Conservation (phyloP, 768 basidiomycete genomes). For the Trametes meyenii region DNA sequence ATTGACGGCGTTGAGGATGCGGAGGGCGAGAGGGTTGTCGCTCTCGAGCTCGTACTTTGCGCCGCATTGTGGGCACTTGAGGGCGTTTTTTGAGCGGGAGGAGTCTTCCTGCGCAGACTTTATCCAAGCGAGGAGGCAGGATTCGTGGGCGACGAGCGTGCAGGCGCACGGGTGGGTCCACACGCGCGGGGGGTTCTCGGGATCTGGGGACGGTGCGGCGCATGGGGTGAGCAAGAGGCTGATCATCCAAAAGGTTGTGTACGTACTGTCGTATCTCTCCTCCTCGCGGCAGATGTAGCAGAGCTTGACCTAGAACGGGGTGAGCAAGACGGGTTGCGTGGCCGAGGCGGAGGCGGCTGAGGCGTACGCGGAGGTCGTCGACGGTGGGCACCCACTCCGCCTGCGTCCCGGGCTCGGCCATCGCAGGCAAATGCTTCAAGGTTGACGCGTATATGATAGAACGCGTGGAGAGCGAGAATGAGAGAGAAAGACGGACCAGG, state of each 20-base stretch:
- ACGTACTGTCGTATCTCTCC: slow-evolving; percentile 52
- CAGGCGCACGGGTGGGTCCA: slow-evolving; percentile 86
- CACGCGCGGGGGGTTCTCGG: slow-evolving; percentile 50
- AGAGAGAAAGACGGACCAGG: no score
- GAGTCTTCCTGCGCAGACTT: slow-evolving; percentile 63
- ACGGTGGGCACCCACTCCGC: slow-evolving; percentile 32
- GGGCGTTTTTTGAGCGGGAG: slow-evolving; percentile 58
- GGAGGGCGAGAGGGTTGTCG: slow-evolving; percentile 55
- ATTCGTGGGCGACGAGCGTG: slow-evolving; percentile 79
- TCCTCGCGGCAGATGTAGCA: slow-evolving; percentile 85
- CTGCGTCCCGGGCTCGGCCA: slow-evolving; percentile 3
- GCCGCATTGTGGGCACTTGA: slow-evolving; percentile 82
- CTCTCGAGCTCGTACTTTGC: slow-evolving; percentile 68
- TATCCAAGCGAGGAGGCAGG: slow-evolving; percentile 81
- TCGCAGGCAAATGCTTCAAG: not conserved
- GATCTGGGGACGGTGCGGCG: slow-evolving; percentile 35
- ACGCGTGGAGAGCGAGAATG: not conserved
- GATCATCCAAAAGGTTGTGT: not conserved
- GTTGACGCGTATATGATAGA: no score
- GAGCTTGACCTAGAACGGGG: slow-evolving; percentile 56
- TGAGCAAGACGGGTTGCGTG: not conserved
- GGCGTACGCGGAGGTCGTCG: slow-evolving; percentile 36
- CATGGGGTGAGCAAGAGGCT: not conserved
- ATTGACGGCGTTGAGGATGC: slow-evolving; percentile 55
- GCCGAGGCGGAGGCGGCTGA: not conserved